Evolutionary conservation across 2,329 filamentous ascomycete genomes (phyloP), one percentile per base, ranked within the genome.

Genomic region (Aspergillus caelatus): DNA sequence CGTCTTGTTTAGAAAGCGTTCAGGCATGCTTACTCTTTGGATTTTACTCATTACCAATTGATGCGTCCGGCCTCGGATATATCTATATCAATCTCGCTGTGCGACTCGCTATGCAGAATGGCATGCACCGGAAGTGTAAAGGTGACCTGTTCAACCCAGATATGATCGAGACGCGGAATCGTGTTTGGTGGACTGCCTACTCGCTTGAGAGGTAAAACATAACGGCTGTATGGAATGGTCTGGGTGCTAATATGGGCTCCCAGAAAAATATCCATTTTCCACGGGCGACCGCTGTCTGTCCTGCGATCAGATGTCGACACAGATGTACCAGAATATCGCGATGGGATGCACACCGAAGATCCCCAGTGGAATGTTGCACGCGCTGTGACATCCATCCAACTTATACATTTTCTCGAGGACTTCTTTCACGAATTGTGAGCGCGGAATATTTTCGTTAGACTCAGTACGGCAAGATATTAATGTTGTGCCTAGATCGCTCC

Each of bases 21-120:
- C 84, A 86, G 68, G 84, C 83, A 0, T 85, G 82, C 61, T 71
- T 86, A 6, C 75, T 86, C 12, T 79, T 86, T n/a, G 83, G 81
- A 0, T 76, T 83, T 26, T 86, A 85, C 65, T 79, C 81, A 0
- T 71, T 85, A 2, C 83, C 84, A 0, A 73, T 85, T 0, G 83
- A 85, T 67, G 78, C 83, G 0, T 82, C 82, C 0, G 84, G 84
- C 0, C 66, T 86, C 32, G 80, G 82, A 0, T 86, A 84, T 64
- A 82, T 82, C 5, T 86, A 86, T 60, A 70, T 85, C 10, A 83
- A 82, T 19, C 71, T 86, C 5, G 81, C 82, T 0, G 75, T 85
- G 56, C 83, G 83, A 52, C 74, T 86, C 39, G 84, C 81, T 2
- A 84, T 85, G 43, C 83, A 85, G 62, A 85, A 85, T 65, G 84